Evolutionary conservation across 495 filamentous ascomycete genomes (phyloP).

Genomic region (Darksidea phi): DNA sequence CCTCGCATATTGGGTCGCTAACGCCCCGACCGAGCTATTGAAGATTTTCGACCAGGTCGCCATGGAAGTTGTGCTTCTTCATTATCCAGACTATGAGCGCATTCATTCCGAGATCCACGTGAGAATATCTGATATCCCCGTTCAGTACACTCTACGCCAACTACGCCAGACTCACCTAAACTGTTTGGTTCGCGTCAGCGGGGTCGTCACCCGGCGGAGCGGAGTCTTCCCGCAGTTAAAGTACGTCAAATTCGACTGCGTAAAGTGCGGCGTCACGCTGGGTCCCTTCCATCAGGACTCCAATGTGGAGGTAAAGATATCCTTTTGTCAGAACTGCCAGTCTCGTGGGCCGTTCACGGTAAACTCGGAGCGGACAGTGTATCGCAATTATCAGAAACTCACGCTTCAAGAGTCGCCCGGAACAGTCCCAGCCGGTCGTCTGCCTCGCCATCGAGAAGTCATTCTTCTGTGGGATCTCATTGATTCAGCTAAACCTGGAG

Average conservation of each 20-base stretch:
- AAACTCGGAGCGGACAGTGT: constrained; percentile 98
- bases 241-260: constrained; percentile 95
- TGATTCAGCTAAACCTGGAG: constrained; percentile 93
- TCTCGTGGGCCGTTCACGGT: constrained; percentile 92
- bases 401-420: constrained; percentile 97
- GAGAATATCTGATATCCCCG: constrained; percentile 89
- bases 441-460: constrained; percentile 92
- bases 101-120: constrained; percentile 99
- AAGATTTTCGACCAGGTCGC: constrained; percentile 97
- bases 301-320: constrained; percentile 91
- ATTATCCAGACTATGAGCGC: constrained; percentile 96
- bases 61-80: constrained; percentile 88
- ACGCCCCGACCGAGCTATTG: constrained; percentile 87
- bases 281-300: constrained; percentile 98
- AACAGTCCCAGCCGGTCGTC: constrained; percentile 92
- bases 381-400: constrained; percentile 97
- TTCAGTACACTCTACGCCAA: constrained; percentile 94
- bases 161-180: constrained; percentile 95
- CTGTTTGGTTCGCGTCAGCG: constrained; percentile 89
- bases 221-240: constrained; percentile 98
- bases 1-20: constrained; percentile 95
- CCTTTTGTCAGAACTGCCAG: constrained; percentile 97
- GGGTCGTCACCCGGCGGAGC: constrained; percentile 93
- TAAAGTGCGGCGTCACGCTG: constrained; percentile 85
- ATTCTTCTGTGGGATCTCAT: constrained; percentile 97